A percentile compares a stretch with the other conserved stretches of the same genome.
phyloP scores from a whole-genome alignment of 208 protist genomes.

The Acanthamoeba culbertsoni region DNA sequence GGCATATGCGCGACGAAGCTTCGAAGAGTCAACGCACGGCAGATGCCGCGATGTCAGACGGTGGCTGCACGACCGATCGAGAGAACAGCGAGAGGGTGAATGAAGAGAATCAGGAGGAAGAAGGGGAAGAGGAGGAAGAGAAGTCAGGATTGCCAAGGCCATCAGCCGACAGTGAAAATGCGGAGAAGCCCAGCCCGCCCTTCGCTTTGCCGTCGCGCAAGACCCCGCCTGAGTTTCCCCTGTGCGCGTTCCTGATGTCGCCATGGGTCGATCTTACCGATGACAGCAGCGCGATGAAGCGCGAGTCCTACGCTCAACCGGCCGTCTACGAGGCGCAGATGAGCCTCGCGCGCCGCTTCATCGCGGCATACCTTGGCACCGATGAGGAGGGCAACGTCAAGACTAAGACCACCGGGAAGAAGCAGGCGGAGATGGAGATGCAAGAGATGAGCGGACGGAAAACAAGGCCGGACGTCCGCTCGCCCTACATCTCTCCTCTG shows the following conservation, averaged over 20 bases:
- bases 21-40: not conserved
- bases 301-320: not conserved
- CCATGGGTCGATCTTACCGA: constrained; percentile 56
- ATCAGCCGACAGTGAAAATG: no score
- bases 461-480: not conserved
- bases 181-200: not conserved
- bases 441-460: not conserved
- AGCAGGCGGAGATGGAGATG: not conserved
- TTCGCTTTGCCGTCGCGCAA: not conserved
- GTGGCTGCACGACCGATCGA: not conserved
- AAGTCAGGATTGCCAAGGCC: no score
- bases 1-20: constrained; percentile 14
- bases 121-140: not conserved
- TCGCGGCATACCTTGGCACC: not conserved
- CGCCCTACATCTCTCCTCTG: constrained; percentile 35
- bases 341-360: constrained; percentile 43
- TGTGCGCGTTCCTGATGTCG: constrained; percentile 38
- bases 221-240: constrained; percentile 4
- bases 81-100: not conserved
- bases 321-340: not conserved
- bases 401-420: not conserved
- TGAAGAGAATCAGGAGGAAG: not conserved
- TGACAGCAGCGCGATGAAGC: constrained; percentile 14
- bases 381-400: not conserved
- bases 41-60: not conserved